Conservation (phyloP, 2,329 filamentous ascomycete genomes). For the Alternaria rosae region DNA sequence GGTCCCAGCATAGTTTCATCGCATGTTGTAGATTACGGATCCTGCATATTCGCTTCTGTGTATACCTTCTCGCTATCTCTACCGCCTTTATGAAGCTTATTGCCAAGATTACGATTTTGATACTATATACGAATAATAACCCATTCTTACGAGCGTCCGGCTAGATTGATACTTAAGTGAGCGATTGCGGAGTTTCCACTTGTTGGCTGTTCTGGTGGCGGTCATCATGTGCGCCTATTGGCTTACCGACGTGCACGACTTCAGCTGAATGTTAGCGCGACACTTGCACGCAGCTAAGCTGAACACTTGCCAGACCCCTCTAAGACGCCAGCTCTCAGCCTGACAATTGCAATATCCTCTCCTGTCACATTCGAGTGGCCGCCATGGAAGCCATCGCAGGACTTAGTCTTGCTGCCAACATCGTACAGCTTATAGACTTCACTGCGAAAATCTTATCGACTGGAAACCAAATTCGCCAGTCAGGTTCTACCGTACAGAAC, state of each 20-base stretch:
- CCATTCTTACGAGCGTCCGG: neutral
- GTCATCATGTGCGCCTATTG: neutral
- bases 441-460: neutral
- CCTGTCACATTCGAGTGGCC: neutral
- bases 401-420: neutral
- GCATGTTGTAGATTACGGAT: constrained; percentile 8
- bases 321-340: neutral
- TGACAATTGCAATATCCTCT: fast-evolving
- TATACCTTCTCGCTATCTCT: constrained; percentile 17
- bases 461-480: neutral
- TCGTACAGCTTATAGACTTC: neutral
- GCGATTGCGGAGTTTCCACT: neutral
- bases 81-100: neutral
- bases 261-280: neutral
- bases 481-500: neutral
- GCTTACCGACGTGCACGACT: neutral
- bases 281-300: neutral
- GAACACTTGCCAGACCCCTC: neutral
- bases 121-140: constrained; percentile 9
- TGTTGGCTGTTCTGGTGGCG: neutral
- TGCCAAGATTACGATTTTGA: neutral
- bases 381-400: neutral
- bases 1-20: constrained; percentile 15
- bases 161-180: no score
- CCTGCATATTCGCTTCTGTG: constrained; percentile 20